A percentile compares a stretch with the other conserved stretches of the same genome.
Evolutionary conservation across 148 eudicot species (phyloP).

Genomic region (Tetragonia tetragonoides): DNA sequence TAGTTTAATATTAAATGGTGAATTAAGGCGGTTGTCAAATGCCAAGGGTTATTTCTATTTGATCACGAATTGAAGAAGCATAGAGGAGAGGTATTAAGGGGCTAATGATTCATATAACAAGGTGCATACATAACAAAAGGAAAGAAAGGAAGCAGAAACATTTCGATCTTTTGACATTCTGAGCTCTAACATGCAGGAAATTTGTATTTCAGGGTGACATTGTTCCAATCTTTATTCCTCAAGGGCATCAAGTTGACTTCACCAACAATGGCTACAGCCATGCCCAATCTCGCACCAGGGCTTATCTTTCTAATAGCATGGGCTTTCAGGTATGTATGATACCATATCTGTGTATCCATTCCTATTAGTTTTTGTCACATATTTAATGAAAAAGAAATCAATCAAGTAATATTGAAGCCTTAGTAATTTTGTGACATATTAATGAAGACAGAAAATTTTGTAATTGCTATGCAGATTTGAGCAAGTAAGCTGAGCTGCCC

Average conservation of each 20-base stretch:
- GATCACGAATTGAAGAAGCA: no score
- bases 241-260: slow-evolving; percentile 62
- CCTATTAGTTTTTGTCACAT: no score
- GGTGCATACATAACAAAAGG: no score
- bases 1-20: no score
- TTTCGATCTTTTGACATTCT: not conserved
- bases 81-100: no score
- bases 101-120: not conserved
- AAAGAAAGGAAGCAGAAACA: not conserved
- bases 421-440: not conserved
- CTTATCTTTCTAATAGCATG: slow-evolving; percentile 68
- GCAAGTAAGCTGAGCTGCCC: slow-evolving; percentile 44
- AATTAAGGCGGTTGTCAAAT: no score
- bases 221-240: slow-evolving; percentile 59
- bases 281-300: slow-evolving; percentile 82
- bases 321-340: slow-evolving; percentile 49
- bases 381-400: not conserved
- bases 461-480: slow-evolving; percentile 47
- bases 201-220: slow-evolving; percentile 48
- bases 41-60: no score
- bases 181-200: not conserved
- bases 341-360: no score
- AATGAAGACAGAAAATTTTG: not conserved
- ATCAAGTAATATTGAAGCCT: not conserved
- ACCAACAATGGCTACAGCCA: slow-evolving; percentile 76